A percentile compares a stretch with the other conserved stretches of the same genome.
phyloP scores from a whole-genome alignment of 495 filamentous ascomycete species.

The Aspergillus saccharolyticus region DNA sequence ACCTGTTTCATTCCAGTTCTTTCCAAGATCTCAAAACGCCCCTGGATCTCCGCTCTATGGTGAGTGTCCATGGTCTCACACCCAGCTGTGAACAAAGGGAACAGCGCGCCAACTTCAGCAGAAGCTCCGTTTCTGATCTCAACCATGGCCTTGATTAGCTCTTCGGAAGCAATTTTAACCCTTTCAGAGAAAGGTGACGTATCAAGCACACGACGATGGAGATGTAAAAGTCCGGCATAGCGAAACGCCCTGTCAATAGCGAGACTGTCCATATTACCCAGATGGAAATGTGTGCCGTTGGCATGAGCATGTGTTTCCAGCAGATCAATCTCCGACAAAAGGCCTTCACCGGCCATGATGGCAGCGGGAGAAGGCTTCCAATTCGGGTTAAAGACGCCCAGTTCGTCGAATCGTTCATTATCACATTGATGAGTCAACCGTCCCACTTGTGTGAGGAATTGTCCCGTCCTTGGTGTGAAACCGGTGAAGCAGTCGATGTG shows the following conservation, averaged over 20 bases:
- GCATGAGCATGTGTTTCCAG: conserved; percentile 29
- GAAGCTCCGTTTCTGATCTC: conserved; percentile 61
- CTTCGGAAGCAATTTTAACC: conserved; percentile 59
- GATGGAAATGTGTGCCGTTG: conserved; percentile 29
- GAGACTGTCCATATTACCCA: conserved; percentile 53
- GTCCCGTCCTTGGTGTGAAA: conserved; percentile 64
- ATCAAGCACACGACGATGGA: conserved; percentile 67
- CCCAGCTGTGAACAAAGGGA: conserved; percentile 81
- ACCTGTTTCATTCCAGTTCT: conserved; percentile 75
- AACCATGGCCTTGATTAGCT: conserved; percentile 57
- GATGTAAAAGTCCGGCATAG: conserved; percentile 72
- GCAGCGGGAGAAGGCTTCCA: conserved; percentile 59
- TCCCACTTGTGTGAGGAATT: conserved; percentile 69
- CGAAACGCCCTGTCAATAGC: conserved; percentile 80
- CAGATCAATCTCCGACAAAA: conserved; percentile 48
- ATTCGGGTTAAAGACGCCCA: conserved; percentile 42
- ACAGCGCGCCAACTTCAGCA: conserved; percentile 71
- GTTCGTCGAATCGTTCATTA: conserved; percentile 56
- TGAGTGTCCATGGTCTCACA: conserved; percentile 59
- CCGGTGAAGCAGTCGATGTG: conserved; percentile 77
- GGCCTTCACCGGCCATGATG: conserved; percentile 46
- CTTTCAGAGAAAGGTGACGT: conserved; percentile 48
- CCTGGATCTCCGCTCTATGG: conserved; percentile 57
- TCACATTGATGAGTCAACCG: conserved; percentile 69
- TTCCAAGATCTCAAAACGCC: conserved; percentile 65